Base-by-base conservation (phyloP, 83 land plant species). In the Picea abies region DNA sequence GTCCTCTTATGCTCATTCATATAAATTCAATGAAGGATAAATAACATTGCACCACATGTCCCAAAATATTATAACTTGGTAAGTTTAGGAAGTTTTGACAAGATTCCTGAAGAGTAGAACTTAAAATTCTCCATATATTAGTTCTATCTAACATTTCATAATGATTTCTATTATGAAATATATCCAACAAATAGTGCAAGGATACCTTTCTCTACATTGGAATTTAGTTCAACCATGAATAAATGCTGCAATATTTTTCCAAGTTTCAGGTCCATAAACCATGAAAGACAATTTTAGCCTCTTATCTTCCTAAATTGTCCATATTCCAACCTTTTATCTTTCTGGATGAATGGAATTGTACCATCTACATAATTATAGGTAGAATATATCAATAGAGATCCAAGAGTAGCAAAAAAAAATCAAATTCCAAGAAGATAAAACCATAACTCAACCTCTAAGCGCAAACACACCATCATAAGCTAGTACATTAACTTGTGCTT, bases 201-300 rank as follows among this genome's bases (percentile, higher is more conserved):
- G 2, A 17, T 88, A 96, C 96, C 99, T 96, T 86, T 98, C 99
- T 82, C 99, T 88, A 82, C 99, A 98, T 73, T 94, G 97, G 16
- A 85, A 88, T 79, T 93, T 93, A 20, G 97, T 91, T 60, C 98
- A 90, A 39, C 99, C 99, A 47, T 93, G 96, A 17, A 93, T 93
- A 90, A 91, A 94, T 10, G 88, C 69, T 73, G 97, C 96, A 71
- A 94, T 92, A 76, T 85, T 93, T 4, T 88, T 87, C 98, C 98
- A 96, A 15, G 83, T 85, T 81, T 87, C 92, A 1, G 96, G 84
- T 11, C 98, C 99, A 87, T 93, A 91, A 47, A 98, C 90, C 76
- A 88, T 81, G 15, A 94, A 93, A 77, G 98, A 92, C 29, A 92
- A 84, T 84, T 84, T 93, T 67, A 98, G 83, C 62, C 91, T 94